Evolutionary conservation across 169 alveolate genomes (phyloP), one percentile per base, ranked within the genome.

Genomic region (Plasmodium billcollinsi): DNA sequence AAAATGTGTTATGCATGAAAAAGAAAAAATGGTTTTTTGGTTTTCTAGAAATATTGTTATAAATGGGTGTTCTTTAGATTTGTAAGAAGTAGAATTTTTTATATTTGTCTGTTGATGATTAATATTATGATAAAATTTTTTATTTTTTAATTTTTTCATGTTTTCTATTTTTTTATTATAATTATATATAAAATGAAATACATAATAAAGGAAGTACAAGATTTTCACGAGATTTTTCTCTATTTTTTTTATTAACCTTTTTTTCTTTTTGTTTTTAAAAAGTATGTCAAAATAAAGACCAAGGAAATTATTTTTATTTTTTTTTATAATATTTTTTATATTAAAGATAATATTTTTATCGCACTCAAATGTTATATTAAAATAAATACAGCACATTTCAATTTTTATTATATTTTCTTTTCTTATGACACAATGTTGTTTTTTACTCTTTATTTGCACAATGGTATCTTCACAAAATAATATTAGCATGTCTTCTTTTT

Each of bases 141-240:
- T 29, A 29, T 29, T 29, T 29, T 29, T 29, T 15, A 29, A 29
- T 65, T 65, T 65, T 33, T 26, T 33, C 39, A 74, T 6, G 6
- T 39, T 33, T 29, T 12, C 70, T 50, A 67, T 29, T 47, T 65
- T 67, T 63, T 26, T 14, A 39, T 69, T 33, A 49, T 80, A 80
- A 58, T 80, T 80, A n/a, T 66, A 59, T 24, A 80, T 80, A n/a
- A 80, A 66, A 71, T 80, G 52, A 43, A 80, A 80, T 15, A 69
- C 20, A 24, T 80, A 67, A 33, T 80, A 80, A 33, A 80, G 63
- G 45, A 80, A 49, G n/a, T 80, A 80, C 0, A 80, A 45, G 1
- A 80, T 80, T 43, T 6, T 24, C 0, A 67, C 18, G 11, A 54
- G 3, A 11, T 66, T 67, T 69, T 80, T 80, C 59, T 69, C 33